These are phyloP conservation scores for Simmondsia chinensis DNA, from an alignment of 148 eudicot species.

Conservation along the genomic window DNA sequence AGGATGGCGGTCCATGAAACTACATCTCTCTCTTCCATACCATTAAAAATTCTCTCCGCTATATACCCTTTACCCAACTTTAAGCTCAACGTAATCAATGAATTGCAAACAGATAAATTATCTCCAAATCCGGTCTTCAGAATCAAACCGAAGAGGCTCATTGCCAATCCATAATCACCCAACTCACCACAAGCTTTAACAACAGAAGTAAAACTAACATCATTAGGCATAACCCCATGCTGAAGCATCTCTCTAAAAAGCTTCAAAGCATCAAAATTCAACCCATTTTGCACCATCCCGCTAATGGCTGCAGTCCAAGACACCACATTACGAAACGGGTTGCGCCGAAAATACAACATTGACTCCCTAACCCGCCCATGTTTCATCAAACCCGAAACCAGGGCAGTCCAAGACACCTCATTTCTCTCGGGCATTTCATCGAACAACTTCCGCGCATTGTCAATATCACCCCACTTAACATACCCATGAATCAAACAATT, in stretches of 20 bases:
- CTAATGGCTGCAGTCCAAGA: slow-evolving; percentile 36
- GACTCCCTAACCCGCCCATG: slow-evolving; percentile 28
- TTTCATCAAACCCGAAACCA: slow-evolving; percentile 32
- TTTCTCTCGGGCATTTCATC: slow-evolving; percentile 44
- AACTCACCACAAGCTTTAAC: slow-evolving; percentile 27
- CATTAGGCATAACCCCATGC: slow-evolving; percentile 35
- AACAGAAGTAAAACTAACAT: slow-evolving; percentile 32
- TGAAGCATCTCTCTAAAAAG: slow-evolving; percentile 27
- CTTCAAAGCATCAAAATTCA: slow-evolving; percentile 24
- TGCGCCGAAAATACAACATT: slow-evolving; percentile 21
- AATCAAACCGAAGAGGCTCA: slow-evolving; percentile 24
- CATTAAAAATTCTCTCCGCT: slow-evolving; percentile 28
- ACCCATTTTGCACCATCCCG: slow-evolving; percentile 35
- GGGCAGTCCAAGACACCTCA: slow-evolving; percentile 42
- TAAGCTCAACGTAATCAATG: slow-evolving; percentile 31
- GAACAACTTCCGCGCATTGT: slow-evolving; percentile 26
- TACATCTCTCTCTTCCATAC: slow-evolving; percentile 39
- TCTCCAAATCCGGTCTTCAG: slow-evolving; percentile 33
- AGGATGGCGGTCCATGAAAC: slow-evolving; percentile 54
- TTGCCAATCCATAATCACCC: slow-evolving; percentile 26
- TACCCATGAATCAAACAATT: slow-evolving; percentile 34
- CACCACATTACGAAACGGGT: slow-evolving; percentile 27
- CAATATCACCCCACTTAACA: slow-evolving; percentile 20
- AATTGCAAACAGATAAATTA: slow-evolving; percentile 31
- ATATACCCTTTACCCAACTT: slow-evolving; percentile 24